Percentiles rank a stretch among this genome's conserved stretches.
Evolutionary conservation across 2,329 filamentous ascomycete species (phyloP).

Genomic region (Huntiella omanensis): DNA sequence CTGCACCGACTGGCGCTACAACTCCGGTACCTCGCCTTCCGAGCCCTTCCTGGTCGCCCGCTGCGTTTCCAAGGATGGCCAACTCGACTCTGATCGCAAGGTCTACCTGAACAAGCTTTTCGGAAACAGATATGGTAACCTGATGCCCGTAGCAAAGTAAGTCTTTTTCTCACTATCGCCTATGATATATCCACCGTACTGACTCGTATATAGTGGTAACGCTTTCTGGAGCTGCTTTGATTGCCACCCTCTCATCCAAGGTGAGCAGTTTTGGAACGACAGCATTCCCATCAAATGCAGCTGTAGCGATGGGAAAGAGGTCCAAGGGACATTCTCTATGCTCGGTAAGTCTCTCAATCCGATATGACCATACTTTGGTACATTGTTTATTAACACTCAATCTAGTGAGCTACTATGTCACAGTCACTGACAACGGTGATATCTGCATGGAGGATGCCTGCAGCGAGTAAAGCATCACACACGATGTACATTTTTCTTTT

Average conservation of each 20-base stretch:
- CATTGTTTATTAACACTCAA: no score
- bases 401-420: no score
- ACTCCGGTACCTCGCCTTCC: background rate
- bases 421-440: no score
- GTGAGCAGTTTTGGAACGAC: background rate
- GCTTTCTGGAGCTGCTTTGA: background rate
- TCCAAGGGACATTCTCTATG: no score
- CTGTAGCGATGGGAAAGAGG: background rate
- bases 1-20: background rate
- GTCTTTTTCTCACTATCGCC: background rate
- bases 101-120: background rate
- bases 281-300: background rate
- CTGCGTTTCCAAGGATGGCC: background rate
- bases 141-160: background rate
- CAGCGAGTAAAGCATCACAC: no score
- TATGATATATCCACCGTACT: no score
- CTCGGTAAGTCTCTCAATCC: background rate
- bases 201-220: background rate
- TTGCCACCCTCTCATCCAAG: background rate
- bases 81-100: background rate
- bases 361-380: background rate
- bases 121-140: background rate
- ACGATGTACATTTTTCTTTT: no score
- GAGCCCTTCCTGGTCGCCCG: background rate
- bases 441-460: no score